Percentiles rank a stretch among this genome's conserved stretches.
Evolutionary conservation across 2,329 filamentous ascomycete species (phyloP).

Genomic region (Pseudocercospora musae): DNA sequence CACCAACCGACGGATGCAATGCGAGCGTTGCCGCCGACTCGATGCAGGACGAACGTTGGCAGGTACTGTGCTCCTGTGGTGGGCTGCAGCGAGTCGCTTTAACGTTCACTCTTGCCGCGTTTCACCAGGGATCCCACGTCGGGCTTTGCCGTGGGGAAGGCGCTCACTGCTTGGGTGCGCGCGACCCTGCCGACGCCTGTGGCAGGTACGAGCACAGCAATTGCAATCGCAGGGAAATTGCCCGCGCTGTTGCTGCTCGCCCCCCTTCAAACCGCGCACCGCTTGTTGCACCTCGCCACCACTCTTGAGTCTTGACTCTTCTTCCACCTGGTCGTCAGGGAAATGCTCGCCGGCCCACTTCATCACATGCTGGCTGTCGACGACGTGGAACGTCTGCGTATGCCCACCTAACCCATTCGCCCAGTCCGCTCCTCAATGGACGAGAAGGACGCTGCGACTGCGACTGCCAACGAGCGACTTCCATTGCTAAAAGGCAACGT

Average conservation of each 20-base stretch:
- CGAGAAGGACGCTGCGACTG: constrained; percentile 16
- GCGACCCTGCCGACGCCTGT: background rate
- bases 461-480: constrained; percentile 12
- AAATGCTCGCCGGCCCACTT: constrained; percentile 1
- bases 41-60: no score
- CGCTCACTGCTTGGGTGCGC: background rate
- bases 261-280: background rate
- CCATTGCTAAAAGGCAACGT: constrained; percentile 5
- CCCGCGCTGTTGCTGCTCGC: background rate
- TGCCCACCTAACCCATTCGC: constrained; percentile 1
- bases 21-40: background rate
- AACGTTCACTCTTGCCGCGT: background rate
- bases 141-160: background rate
- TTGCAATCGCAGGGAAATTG: background rate
- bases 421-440: constrained; percentile 12
- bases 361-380: constrained; percentile 3
- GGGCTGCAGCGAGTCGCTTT: background rate
- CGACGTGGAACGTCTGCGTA: constrained; percentile 2
- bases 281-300: background rate
- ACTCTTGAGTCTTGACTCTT: no score
- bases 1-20: background rate
- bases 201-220: background rate
- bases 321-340: background rate
- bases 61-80: no score
- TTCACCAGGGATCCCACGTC: background rate